A percentile compares a stretch with the other conserved stretches of the same genome.
These are phyloP conservation scores for Rhizopogon salebrosus DNA, from an alignment of 768 basidiomycete species.

Conservation along the genomic window DNA sequence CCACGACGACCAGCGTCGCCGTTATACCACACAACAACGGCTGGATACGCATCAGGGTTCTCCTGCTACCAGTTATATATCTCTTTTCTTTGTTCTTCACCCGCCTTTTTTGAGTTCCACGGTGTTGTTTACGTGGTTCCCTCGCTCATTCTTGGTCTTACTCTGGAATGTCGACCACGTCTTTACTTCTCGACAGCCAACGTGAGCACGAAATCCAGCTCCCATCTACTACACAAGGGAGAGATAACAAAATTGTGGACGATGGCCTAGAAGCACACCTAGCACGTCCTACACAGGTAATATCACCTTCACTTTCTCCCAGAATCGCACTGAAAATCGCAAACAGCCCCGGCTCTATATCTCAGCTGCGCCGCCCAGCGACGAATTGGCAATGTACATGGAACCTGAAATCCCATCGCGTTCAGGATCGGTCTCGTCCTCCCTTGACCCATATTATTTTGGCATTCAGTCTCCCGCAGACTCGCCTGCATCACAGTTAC, in stretches of 20 bases:
- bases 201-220: conserved; percentile 30
- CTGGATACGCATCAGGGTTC: background rate
- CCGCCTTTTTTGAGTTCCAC: conserved; percentile 9
- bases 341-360: conserved; percentile 44
- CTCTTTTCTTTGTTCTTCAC: conserved; percentile 17
- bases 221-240: conserved; percentile 30
- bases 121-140: conserved; percentile 24
- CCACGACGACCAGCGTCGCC: conserved; percentile 20
- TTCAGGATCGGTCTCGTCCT: conserved; percentile 71
- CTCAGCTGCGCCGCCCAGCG: conserved; percentile 32
- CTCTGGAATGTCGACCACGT: conserved; percentile 36
- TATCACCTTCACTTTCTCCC: background rate
- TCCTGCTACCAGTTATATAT: background rate
- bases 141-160: conserved; percentile 36
- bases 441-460: conserved; percentile 88
- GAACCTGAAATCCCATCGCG: conserved; percentile 48
- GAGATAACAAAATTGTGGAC: conserved; percentile 50
- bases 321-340: conserved; percentile 7
- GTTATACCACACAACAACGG: conserved; percentile 2
- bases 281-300: conserved; percentile 6
- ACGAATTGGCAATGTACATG: conserved; percentile 32
- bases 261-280: conserved; percentile 36
- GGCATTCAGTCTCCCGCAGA: conserved; percentile 64
- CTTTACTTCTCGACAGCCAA: conserved; percentile 35
- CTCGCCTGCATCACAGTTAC: conserved; percentile 50